A percentile compares a stretch with the other conserved stretches of the same genome.
Conservation (phyloP, 352 stramenopile genomes). For the Globisporangium megalacanthum region DNA sequence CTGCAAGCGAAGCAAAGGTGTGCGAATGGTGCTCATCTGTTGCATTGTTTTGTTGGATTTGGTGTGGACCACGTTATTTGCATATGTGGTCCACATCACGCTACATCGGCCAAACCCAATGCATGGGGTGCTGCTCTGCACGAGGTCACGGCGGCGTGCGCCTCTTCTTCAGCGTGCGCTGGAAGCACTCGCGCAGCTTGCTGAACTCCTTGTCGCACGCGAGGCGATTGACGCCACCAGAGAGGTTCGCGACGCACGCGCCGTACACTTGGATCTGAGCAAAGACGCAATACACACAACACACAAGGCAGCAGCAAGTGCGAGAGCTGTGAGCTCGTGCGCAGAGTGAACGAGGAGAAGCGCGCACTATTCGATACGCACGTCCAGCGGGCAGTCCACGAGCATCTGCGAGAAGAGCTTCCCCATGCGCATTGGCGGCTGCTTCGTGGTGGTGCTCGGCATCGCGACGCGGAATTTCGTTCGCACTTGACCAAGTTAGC, state of each 20-base stretch:
- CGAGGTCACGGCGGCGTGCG: neutral
- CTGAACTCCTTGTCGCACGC: conserved; percentile 70
- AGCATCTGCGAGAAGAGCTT: conserved; percentile 70
- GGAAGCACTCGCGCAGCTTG: conserved; percentile 66
- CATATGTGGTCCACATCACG: neutral
- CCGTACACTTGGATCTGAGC: conserved; percentile 73
- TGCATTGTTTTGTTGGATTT: neutral
- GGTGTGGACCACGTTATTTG: neutral
- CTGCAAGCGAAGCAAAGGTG: neutral
- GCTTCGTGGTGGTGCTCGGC: conserved; percentile 3
- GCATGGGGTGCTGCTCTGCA: neutral
- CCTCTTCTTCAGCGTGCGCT: conserved; percentile 36
- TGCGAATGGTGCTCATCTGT: conserved; percentile 1
- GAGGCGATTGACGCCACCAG: conserved; percentile 37
- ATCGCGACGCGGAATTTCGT: conserved; percentile 4
- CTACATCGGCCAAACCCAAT: neutral
- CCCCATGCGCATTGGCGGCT: conserved; percentile 49
- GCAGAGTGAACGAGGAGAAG: neutral
- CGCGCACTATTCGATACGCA: conserved; percentile 15
- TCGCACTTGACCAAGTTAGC: neutral
- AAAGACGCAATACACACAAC: neutral
- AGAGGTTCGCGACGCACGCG: conserved; percentile 65
- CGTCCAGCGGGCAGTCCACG: conserved; percentile 51
- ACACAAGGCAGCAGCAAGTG: neutral
- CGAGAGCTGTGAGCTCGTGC: too few species aligned